Conservation (phyloP, 2,329 filamentous ascomycete genomes). For the Curvularia sp. region DNA sequence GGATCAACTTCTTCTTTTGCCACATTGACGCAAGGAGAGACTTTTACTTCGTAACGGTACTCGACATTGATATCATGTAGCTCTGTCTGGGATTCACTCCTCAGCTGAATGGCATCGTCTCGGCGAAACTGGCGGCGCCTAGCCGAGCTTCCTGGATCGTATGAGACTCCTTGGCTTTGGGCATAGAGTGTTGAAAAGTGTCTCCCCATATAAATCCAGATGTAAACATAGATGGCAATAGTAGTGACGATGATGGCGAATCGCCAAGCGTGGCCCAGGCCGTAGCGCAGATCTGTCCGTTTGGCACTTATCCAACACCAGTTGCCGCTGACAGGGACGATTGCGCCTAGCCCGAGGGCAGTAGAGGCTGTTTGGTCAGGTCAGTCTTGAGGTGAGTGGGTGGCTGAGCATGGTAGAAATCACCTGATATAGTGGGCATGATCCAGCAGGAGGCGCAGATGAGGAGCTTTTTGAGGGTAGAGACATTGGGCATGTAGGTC, state of each 20-base stretch:
- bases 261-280: conserved; percentile 10
- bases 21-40: conserved; percentile 15
- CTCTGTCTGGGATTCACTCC: conserved; percentile 11
- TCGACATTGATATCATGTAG: conserved; percentile 14
- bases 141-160: conserved; percentile 2
- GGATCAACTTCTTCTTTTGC: neutral
- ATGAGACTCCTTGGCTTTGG: neutral
- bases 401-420: neutral
- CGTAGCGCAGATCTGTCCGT: conserved; percentile 11
- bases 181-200: conserved; percentile 4
- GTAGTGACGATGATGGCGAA: conserved; percentile 13
- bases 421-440: conserved; percentile 36
- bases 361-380: conserved; percentile 5
- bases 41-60: conserved; percentile 8
- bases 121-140: conserved; percentile 3
- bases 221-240: conserved; percentile 13
- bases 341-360: conserved; percentile 6
- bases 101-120: neutral
- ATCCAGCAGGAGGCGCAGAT: conserved; percentile 54
- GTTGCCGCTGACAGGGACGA: conserved; percentile 13
- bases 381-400: conserved; percentile 2
- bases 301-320: conserved; percentile 17
- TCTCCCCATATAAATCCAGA: conserved; percentile 11
- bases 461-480: conserved; percentile 38
- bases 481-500: conserved; percentile 44